Conservation (phyloP, 495 filamentous ascomycete genomes). For the Aspergillus panamensis region DNA sequence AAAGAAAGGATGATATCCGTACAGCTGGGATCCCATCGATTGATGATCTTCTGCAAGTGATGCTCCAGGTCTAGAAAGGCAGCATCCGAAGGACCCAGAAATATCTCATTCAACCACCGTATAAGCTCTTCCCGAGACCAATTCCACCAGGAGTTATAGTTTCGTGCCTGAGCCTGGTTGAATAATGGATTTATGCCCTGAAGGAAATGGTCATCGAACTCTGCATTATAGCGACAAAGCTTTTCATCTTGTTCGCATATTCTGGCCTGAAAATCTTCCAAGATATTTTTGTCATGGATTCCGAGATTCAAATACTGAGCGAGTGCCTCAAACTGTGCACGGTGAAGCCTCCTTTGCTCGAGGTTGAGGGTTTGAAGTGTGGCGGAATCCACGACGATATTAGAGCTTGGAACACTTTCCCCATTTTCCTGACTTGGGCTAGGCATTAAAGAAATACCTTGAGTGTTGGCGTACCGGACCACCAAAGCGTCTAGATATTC, state of each 20-base stretch:
- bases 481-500: slow-evolving; percentile 79
- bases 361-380: slow-evolving; percentile 91
- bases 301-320: slow-evolving; percentile 83
- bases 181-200: slow-evolving; percentile 89
- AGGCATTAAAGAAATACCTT: slow-evolving; percentile 73
- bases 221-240: slow-evolving; percentile 86
- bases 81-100: slow-evolving; percentile 59
- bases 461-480: slow-evolving; percentile 77
- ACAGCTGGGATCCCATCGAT: slow-evolving; percentile 24
- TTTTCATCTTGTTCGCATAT: slow-evolving; percentile 63
- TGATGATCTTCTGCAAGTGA: slow-evolving; percentile 19
- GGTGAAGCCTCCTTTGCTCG: slow-evolving; percentile 86
- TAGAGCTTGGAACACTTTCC: slow-evolving; percentile 44
- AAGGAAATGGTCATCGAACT: slow-evolving; percentile 94
- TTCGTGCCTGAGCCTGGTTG: slow-evolving; percentile 79
- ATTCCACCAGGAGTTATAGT: slow-evolving; percentile 98
- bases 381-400: slow-evolving; percentile 80
- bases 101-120: slow-evolving; percentile 91
- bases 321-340: slow-evolving; percentile 88
- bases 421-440: not conserved
- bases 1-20: slow-evolving; percentile 15
- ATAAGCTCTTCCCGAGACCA: slow-evolving; percentile 96
- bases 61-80: not conserved
- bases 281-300: not conserved
- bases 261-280: not conserved